These are phyloP conservation scores for Lachancea waltii DNA, from an alignment of 805 yeast species.

Conservation along the genomic window DNA sequence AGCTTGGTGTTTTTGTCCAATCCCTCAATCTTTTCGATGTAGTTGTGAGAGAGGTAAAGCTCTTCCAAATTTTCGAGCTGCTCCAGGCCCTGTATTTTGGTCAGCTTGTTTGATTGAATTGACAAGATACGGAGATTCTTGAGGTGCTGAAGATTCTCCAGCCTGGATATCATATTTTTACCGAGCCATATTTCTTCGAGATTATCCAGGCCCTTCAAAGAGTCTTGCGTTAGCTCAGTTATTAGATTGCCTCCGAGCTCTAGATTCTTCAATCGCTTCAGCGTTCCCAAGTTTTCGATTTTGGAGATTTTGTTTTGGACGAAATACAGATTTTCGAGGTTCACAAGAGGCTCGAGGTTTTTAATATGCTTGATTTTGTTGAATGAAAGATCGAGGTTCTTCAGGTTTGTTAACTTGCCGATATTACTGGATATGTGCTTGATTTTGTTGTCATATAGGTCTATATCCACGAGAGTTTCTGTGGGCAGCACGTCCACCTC, in stretches of 20 bases:
- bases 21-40: constrained; percentile 66
- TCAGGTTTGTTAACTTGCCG: constrained; percentile 50
- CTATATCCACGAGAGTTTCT: constrained; percentile 64
- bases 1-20: constrained; percentile 64
- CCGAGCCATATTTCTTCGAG: constrained; percentile 88
- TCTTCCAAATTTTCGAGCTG: constrained; percentile 69
- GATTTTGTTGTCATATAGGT: constrained; percentile 86
- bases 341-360: constrained; percentile 56
- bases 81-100: constrained; percentile 76
- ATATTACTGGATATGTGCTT: constrained; percentile 74
- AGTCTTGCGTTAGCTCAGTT: constrained; percentile 36
- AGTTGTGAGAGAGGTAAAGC: constrained; percentile 81
- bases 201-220: constrained; percentile 46
- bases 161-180: constrained; percentile 62
- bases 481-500: constrained; percentile 57
- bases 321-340: constrained; percentile 66
- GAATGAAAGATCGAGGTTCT: constrained; percentile 74
- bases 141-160: constrained; percentile 57
- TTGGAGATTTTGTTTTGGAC: constrained; percentile 81
- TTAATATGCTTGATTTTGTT: constrained; percentile 83
- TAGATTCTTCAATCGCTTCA: constrained; percentile 54
- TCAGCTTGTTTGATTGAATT: constrained; percentile 79
- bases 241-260: constrained; percentile 88
- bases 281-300: constrained; percentile 57
- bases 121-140: constrained; percentile 66